Evolutionary conservation across 768 basidiomycete species (phyloP).

Genomic region (Clitopilus passeckerianus): DNA sequence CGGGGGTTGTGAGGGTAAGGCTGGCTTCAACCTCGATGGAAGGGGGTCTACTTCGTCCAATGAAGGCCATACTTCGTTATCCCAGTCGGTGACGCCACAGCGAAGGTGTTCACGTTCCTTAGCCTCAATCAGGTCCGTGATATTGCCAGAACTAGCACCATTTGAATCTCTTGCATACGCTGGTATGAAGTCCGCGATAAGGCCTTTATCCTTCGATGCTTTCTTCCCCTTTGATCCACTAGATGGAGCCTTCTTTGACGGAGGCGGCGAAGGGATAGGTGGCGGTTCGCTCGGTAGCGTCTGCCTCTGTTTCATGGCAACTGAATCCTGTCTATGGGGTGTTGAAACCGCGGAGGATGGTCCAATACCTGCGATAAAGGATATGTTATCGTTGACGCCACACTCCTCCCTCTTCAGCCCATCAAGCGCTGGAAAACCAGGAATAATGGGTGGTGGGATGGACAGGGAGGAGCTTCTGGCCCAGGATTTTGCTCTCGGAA

Average conservation of each 20-base stretch:
- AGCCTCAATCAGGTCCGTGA: no score
- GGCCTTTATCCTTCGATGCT: no score
- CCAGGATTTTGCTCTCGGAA: not conserved
- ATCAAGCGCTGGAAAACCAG: not conserved
- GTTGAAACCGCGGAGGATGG: no score
- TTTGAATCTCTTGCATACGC: no score
- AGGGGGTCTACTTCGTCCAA: not conserved
- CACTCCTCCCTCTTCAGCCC: not conserved
- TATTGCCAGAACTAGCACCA: no score
- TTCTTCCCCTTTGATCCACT: no score
- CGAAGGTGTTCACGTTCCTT: no score
- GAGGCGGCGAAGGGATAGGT: not conserved
- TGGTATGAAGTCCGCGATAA: no score
- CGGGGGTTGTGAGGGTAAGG: not conserved
- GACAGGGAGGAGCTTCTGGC: not conserved
- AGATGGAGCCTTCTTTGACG: no score
- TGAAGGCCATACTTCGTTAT: not conserved
- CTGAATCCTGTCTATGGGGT: not conserved
- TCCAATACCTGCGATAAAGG: not conserved
- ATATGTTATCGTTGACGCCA: not conserved
- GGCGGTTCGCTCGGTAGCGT: not conserved
- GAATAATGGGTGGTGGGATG: not conserved
- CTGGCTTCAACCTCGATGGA: not conserved
- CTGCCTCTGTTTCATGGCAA: not conserved
- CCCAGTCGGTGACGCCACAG: no score